Conservation (phyloP, 78 protist species). For the Andalucia godoyi region DNA sequence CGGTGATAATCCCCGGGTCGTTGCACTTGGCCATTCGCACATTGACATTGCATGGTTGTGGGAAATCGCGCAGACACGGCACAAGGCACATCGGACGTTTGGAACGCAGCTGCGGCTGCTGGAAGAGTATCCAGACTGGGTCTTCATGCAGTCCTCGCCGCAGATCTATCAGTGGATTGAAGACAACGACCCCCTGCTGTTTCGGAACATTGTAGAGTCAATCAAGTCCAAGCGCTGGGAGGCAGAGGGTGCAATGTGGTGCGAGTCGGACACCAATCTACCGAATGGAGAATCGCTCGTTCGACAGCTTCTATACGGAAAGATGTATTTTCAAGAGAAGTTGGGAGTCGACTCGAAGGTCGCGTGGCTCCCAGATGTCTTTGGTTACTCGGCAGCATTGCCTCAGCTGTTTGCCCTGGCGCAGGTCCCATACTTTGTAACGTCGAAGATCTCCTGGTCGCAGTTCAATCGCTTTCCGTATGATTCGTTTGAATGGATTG, state of each 20-base stretch:
- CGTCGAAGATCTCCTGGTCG: constrained; percentile 70
- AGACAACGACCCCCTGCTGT: constrained; percentile 43
- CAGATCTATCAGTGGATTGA: constrained; percentile 20
- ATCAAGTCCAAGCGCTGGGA: constrained; percentile 25
- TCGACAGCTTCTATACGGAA: constrained; percentile 62
- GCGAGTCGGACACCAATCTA: constrained; percentile 71
- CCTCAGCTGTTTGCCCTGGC: constrained; percentile 53
- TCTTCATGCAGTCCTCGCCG: constrained; percentile 49
- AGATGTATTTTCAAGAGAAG: constrained; percentile 36
- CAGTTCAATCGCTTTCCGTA: constrained; percentile 56
- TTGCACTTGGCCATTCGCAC: neutral
- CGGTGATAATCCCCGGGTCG: too few relatives aligned
- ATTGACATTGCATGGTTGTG: constrained; percentile 53
- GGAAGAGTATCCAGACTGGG: constrained; percentile 33
- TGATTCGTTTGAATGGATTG: constrained; percentile 55
- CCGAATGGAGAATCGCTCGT: constrained; percentile 68
- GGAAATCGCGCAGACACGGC: constrained; percentile 46
- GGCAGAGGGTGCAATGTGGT: constrained; percentile 66
- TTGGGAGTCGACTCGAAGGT: constrained; percentile 33
- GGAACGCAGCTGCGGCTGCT: neutral
- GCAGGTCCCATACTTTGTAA: constrained; percentile 53
- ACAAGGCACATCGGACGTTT: constrained; percentile 22
- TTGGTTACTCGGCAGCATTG: constrained; percentile 55
- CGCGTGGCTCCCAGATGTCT: constrained; percentile 73
- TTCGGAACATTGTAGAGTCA: constrained; percentile 16